Evolutionary conservation across 257 asterid species (phyloP), one percentile per base, ranked within the genome.

Genomic region (Rauvolfia tetraphylla): DNA sequence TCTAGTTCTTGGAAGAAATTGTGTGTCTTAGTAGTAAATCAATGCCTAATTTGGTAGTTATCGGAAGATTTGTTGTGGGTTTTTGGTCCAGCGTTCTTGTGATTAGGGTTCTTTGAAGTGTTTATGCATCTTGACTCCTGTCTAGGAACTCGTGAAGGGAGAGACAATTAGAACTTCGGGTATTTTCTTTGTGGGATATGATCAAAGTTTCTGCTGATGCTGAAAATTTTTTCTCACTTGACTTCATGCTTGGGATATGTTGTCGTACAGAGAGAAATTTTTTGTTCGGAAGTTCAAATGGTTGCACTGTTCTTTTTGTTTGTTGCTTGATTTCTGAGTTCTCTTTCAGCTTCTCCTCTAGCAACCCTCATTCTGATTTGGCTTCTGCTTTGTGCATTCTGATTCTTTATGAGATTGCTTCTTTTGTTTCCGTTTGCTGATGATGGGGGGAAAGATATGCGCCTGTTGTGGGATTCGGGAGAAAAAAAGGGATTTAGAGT

Each of bases 31-130:
- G 70, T 58, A 25, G 68, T 63, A 11, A 29, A 46, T 67, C 46
- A 68, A 41, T 68, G 22, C 74, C 7, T 17, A 20, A 66, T 29
- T 58, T 46, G 71, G 34, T 10, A 48, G 6, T 53, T 4, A 22
- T 11, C 42, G 15, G 34, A 39, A 13, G 53, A 42, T 54, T 74
- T 56, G 54, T 41, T 6, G 36, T 33, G 71, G 61, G 59, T 58
- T 41, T 56, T 12, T 46, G 68, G 33, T 58, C 18, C 27, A 22
- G 54, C 23, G 51, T 67, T 67, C 25, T 34, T 79, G 39, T 53
- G 82, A 68, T 68, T 74, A 67, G 82, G 76, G 76, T 74, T 79
- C 29, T 46, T 9, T 73, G 17, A 33, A 54, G 61, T 72, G 34
- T 51, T 66, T n/a, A 23, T 68, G 62, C 68, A 34, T 57, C 15